Base-by-base conservation (phyloP, 1,284 basidiomycete species). In the Moniliophthora roreri region DNA sequence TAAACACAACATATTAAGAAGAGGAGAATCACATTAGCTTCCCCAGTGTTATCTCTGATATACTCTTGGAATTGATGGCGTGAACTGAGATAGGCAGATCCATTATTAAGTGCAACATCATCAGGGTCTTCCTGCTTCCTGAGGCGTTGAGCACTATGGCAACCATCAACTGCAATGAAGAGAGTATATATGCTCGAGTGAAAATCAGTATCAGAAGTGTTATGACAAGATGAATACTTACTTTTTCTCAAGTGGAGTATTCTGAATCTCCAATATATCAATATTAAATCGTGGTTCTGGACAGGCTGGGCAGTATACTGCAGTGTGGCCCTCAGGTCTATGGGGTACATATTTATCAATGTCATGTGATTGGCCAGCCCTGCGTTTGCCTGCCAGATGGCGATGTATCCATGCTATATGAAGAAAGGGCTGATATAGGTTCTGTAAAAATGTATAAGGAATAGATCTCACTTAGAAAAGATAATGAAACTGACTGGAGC, bases 261-360 rank as follows among this genome's bases (percentile, higher is more conserved):
- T n/a, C 13, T 56, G 34, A 2, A 62, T 51, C 15, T 34, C 21
- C n/a, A 52, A 49, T 34, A 59, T 32, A 9, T 59, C 53, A 15
- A 67, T 54, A 53, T 70, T 70, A 51, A 69, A 59, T 3, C 62
- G 61, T 9, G 64, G 52, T 38, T 67, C 59, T 4, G 65, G 66
- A 44, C 68, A 70, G 2, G 67, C 62, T 11, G 65, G 65, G 42
- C 68, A 70, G 13, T 58, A 45, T 2, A 69, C 45, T 2, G 60
- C 60, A n/a, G 68, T 21, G 23, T 57, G 64, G 1, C 52, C 48
- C 15, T 52, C 32, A 0, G 58, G 58, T 0, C 67, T 58, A 38
- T 55, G 34, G 0, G 57, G 35, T 11, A 66, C 21, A 13, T 55
- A 16, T 1, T 21, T 36, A 50, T 65, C 66, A 52, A 66, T 64